phyloP scores from a whole-genome alignment of 1,284 basidiomycete genomes.

The Ustilago sp. region DNA sequence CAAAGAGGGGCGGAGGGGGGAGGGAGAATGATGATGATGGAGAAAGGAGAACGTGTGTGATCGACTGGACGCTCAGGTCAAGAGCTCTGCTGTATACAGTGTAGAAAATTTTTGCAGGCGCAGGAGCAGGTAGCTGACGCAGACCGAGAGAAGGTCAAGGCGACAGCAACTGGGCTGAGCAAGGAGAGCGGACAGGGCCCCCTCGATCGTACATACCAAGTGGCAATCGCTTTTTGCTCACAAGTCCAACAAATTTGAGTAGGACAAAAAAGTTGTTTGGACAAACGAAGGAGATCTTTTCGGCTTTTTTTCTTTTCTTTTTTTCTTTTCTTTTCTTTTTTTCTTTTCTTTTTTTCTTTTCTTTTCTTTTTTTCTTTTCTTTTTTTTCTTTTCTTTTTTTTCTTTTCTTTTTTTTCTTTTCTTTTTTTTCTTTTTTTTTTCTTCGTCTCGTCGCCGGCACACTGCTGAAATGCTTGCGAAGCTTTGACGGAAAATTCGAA shows the following conservation, averaged over 20 bases:
- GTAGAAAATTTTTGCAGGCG: slow-evolving; percentile 42
- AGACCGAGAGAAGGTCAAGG: neutral
- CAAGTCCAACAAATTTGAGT: neutral
- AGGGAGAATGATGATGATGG: slow-evolving; percentile 29
- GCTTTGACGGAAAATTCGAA: slow-evolving; percentile 22
- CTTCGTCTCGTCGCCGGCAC: too few species aligned
- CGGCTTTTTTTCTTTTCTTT: slow-evolving; percentile 5
- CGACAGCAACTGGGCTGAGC: neutral
- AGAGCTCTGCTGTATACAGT: neutral
- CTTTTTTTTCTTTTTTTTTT: too few species aligned
- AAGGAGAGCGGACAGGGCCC: neutral
- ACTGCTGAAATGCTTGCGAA: slow-evolving; percentile 16
- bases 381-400: neutral
- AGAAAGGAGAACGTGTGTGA: neutral
- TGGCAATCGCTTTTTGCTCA: slow-evolving; percentile 4
- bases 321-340: neutral
- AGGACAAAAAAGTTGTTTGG: slow-evolving; percentile 13
- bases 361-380: too few species aligned
- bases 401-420: too few species aligned
- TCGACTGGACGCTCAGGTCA: slow-evolving; percentile 12
- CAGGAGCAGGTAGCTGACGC: neutral
- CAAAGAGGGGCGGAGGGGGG: slow-evolving; percentile 32
- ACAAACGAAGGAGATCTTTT: slow-evolving; percentile 13
- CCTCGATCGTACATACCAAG: neutral
- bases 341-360: neutral